Conservation (phyloP, 805 yeast species). For the Zygosaccharomyces rouxii region DNA sequence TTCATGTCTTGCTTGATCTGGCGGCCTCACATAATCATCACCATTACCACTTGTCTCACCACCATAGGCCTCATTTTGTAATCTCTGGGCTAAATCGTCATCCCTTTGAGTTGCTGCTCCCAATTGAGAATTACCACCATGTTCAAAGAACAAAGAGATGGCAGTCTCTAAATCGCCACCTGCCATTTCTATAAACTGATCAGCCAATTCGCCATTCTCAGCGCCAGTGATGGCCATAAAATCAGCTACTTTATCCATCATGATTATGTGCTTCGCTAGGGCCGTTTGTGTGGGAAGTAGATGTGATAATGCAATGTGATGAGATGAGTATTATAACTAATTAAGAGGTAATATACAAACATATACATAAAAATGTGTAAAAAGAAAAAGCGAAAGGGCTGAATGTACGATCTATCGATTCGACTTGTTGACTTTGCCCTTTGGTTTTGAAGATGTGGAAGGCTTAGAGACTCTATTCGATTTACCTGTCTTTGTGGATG, state of each 20-base stretch:
- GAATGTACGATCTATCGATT: neutral
- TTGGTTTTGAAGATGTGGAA: neutral
- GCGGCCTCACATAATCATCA: slow-evolving; percentile 60
- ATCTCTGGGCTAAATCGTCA: slow-evolving; percentile 54
- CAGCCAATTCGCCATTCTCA: slow-evolving; percentile 61
- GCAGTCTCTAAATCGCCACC: slow-evolving; percentile 79
- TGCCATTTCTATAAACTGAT: slow-evolving; percentile 72
- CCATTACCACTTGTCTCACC: slow-evolving; percentile 10
- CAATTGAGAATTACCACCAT: slow-evolving; percentile 38
- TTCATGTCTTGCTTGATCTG: slow-evolving; percentile 65
- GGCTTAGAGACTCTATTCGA: neutral
- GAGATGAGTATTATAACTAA: neutral
- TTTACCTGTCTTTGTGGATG: neutral
- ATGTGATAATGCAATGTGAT: neutral
- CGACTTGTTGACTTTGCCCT: neutral
- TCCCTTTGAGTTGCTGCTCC: slow-evolving; percentile 33
- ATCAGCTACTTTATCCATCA: slow-evolving; percentile 51
- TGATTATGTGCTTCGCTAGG: slow-evolving; percentile 6
- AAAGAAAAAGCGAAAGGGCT: neutral
- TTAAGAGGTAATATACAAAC: neutral
- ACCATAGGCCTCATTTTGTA: slow-evolving; percentile 60
- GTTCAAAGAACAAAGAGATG: slow-evolving; percentile 75
- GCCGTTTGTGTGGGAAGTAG: neutral
- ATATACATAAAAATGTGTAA: neutral
- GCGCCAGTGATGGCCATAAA: slow-evolving; percentile 83